Conservation (phyloP, 2,329 filamentous ascomycete species). For the Scedosporium apiospermum region DNA sequence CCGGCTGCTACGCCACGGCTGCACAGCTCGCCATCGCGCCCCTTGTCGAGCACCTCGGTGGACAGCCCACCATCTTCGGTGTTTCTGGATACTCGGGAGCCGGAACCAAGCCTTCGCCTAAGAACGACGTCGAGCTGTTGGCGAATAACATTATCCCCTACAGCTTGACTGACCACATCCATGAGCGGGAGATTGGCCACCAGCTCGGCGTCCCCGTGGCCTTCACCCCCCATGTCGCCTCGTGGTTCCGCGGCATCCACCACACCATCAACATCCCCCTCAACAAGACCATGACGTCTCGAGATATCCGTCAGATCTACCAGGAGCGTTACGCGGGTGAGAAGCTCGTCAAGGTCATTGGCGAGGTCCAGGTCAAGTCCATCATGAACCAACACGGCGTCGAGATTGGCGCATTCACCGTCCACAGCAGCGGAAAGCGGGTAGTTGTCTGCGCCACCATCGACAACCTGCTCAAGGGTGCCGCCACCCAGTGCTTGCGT, state of each 20-base stretch:
- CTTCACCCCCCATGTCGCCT: conserved; percentile 91
- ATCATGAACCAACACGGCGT: conserved; percentile 81
- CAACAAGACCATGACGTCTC: conserved; percentile 74
- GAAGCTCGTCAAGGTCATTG: conserved; percentile 85
- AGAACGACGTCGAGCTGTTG: conserved; percentile 81
- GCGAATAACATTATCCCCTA: conserved; percentile 86
- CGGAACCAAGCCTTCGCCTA: conserved; percentile 85
- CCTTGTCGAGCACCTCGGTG: conserved; percentile 65
- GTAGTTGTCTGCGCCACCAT: conserved; percentile 93
- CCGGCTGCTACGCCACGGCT: conserved; percentile 90
- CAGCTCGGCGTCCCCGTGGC: conserved; percentile 68
- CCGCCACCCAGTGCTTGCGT: conserved; percentile 86
- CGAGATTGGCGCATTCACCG: conserved; percentile 93
- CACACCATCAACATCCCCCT: conserved; percentile 87
- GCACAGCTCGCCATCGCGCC: conserved; percentile 85
- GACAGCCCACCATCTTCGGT: conserved; percentile 76
- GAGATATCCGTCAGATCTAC: conserved; percentile 89
- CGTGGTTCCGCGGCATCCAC: conserved; percentile 94
- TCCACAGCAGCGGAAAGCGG: conserved; percentile 78
- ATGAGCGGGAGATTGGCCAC: conserved; percentile 79
- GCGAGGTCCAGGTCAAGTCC: conserved; percentile 75
- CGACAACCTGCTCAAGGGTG: conserved; percentile 89
- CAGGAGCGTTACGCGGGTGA: conserved; percentile 94
- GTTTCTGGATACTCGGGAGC: conserved; percentile 92
- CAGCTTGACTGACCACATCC: conserved; percentile 85